Conservation (phyloP, 2,329 filamentous ascomycete species). For the Dactylellina sp. region DNA sequence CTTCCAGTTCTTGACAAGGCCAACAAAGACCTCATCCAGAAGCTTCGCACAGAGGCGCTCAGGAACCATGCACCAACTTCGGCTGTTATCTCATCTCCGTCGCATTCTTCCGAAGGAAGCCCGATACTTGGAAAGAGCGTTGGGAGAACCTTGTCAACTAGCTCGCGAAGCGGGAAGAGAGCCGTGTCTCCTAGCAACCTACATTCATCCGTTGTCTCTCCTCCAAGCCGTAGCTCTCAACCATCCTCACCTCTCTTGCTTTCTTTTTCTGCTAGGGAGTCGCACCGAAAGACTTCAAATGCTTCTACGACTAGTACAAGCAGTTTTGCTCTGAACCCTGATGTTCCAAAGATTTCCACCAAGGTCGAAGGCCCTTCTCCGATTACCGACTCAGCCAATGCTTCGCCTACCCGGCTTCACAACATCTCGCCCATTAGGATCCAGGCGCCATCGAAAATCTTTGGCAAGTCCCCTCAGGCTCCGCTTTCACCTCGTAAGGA, state of each 20-base stretch:
- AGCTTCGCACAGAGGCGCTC: constrained; percentile 89
- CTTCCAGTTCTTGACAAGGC: constrained; percentile 95
- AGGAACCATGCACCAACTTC: constrained; percentile 72
- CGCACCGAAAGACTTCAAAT: constrained; percentile 86
- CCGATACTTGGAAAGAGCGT: constrained; percentile 76
- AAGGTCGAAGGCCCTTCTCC: constrained; percentile 61
- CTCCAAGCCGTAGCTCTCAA: constrained; percentile 85
- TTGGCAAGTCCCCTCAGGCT: constrained; percentile 64
- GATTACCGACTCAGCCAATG: constrained; percentile 63
- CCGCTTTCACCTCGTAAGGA: constrained; percentile 61
- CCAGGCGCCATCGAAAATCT: constrained; percentile 54
- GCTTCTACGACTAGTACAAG: constrained; percentile 67
- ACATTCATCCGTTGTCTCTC: constrained; percentile 78
- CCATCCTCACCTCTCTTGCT: constrained; percentile 92
- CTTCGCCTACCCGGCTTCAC: constrained; percentile 71
- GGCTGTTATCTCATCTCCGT: constrained; percentile 62
- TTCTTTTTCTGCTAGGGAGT: constrained; percentile 83
- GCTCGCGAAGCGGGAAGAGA: constrained; percentile 81
- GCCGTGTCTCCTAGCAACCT: constrained; percentile 87
- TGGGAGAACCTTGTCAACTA: constrained; percentile 78
- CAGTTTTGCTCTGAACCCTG: constrained; percentile 67
- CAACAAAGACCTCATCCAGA: constrained; percentile 98
- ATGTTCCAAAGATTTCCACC: constrained; percentile 72
- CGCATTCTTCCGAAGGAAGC: constrained; percentile 74
- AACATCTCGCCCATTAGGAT: constrained; percentile 63